These are phyloP conservation scores for Rubia tinctorum DNA, from an alignment of 305 asterid genomes.

Conservation along the genomic window DNA sequence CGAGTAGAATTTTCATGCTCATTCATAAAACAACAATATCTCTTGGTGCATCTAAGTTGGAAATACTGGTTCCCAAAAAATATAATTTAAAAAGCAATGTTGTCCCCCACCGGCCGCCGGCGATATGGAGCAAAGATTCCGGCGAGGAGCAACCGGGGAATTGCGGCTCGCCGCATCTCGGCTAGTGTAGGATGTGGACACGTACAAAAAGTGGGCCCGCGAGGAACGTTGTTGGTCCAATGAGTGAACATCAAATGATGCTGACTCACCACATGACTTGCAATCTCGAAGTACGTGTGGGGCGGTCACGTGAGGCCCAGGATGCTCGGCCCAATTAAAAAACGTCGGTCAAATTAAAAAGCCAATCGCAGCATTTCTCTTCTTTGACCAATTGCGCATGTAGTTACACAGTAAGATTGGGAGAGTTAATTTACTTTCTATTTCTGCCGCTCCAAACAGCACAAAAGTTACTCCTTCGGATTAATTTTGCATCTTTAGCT, in stretches of 20 bases:
- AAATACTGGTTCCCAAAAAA: conserved; percentile 4
- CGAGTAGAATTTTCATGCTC: not conserved
- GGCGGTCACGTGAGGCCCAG: conserved; percentile 85
- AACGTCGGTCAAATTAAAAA: conserved; percentile 54
- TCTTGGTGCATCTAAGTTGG: not conserved
- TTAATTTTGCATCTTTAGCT: not conserved
- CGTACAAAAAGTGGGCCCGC: conserved; percentile 34
- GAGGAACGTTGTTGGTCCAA: conserved; percentile 54
- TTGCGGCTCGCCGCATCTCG: conserved; percentile 49
- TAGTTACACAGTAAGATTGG: not conserved
- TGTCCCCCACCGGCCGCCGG: conserved; percentile 32
- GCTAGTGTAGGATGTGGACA: conserved; percentile 20
- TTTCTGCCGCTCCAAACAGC: not conserved
- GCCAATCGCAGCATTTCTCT: conserved; percentile 22
- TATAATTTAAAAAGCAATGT: too few relatives aligned
- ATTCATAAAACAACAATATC: not conserved
- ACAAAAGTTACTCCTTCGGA: not conserved
- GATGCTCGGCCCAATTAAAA: conserved; percentile 67
- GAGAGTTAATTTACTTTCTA: not conserved
- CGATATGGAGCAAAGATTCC: conserved; percentile 29
- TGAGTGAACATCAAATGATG: conserved; percentile 42
- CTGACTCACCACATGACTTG: conserved; percentile 43
- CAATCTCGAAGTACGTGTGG: conserved; percentile 60
- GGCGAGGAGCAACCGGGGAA: conserved; percentile 22
- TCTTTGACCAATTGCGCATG: conserved; percentile 36